Percentiles rank a stretch among this genome's conserved stretches.
Evolutionary conservation across 139 green algal genomes (phyloP).

Genomic region (Chlorella vulgaris): DNA sequence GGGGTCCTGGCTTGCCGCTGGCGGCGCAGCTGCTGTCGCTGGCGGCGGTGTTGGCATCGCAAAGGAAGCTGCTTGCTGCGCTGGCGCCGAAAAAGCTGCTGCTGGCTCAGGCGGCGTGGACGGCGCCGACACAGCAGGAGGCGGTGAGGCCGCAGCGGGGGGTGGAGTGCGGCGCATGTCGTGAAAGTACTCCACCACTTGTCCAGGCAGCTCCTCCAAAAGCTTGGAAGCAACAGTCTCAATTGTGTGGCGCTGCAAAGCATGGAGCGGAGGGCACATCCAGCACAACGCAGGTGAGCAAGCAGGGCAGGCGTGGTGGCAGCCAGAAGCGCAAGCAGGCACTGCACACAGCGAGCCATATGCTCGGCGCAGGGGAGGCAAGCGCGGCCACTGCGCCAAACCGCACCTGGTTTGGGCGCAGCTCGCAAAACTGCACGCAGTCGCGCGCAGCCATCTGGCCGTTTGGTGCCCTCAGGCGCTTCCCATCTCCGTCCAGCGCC

Average conservation of each 20-base stretch:
- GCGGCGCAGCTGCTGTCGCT: too few relatives aligned
- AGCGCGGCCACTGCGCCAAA: neutral
- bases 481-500: constrained; percentile 34
- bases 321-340: too few relatives aligned
- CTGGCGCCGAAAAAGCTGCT: neutral
- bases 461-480: neutral
- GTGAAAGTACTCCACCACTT: constrained; percentile 36
- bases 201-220: constrained; percentile 58
- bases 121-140: neutral
- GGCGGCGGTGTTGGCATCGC: neutral
- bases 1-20: too few relatives aligned
- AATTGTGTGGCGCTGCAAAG: constrained; percentile 35
- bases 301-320: too few relatives aligned
- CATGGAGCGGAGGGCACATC: neutral
- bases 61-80: neutral
- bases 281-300: too few relatives aligned
- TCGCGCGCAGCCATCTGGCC: constrained; percentile 43
- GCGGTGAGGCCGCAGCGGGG: neutral
- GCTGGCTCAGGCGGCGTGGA: neutral
- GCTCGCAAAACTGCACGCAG: constrained; percentile 62
- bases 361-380: too few relatives aligned
- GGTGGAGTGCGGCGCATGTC: constrained; percentile 7
- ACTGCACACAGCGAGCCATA: too few relatives aligned
- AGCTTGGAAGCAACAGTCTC: constrained; percentile 48
- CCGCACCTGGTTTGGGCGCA: constrained; percentile 3